Conservation (phyloP, 257 asterid species). For the Salvia miltiorrhiza region DNA sequence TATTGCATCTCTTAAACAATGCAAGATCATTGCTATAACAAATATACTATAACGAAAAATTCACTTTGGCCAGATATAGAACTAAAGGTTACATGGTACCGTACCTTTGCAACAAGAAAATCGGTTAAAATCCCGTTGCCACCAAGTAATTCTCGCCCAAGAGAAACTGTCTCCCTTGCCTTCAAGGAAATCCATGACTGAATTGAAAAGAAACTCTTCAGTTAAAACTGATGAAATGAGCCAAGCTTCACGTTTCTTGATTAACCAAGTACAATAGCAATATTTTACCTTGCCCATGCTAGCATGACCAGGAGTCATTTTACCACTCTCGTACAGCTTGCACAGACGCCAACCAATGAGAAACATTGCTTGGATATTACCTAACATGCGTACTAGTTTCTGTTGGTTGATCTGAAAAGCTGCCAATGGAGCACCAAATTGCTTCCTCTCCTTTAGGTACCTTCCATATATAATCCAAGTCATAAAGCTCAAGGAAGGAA, state of each 20-base stretch:
- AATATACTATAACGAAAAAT: not conserved
- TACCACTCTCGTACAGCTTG: conserved; percentile 86
- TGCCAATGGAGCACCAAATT: conserved; percentile 93
- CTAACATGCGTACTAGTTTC: conserved; percentile 80
- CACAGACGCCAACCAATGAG: conserved; percentile 96
- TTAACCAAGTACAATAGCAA: not conserved
- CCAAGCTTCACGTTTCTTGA: not conserved
- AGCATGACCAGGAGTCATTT: conserved; percentile 96
- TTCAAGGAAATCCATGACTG: conserved; percentile 82
- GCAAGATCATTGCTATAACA: not conserved
- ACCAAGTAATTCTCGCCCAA: conserved; percentile 91
- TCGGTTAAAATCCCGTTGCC: conserved; percentile 83
- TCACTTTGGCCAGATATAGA: not conserved
- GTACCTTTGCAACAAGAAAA: conserved; percentile 88
- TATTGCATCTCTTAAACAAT: not conserved
- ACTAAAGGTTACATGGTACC: not conserved
- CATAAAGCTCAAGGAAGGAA: not conserved
- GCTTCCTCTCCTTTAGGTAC: conserved; percentile 95
- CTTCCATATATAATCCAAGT: conserved; percentile 34
- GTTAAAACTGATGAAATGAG: conserved; percentile 3
- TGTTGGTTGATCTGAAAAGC: conserved; percentile 96
- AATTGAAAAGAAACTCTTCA: conserved; percentile 13
- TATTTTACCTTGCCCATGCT: conserved; percentile 85
- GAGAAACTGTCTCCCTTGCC: conserved; percentile 84
- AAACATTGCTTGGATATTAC: conserved; percentile 85